Evolutionary conservation across 2,329 filamentous ascomycete genomes (phyloP).

Genomic region (Podosphaera xanthii): DNA sequence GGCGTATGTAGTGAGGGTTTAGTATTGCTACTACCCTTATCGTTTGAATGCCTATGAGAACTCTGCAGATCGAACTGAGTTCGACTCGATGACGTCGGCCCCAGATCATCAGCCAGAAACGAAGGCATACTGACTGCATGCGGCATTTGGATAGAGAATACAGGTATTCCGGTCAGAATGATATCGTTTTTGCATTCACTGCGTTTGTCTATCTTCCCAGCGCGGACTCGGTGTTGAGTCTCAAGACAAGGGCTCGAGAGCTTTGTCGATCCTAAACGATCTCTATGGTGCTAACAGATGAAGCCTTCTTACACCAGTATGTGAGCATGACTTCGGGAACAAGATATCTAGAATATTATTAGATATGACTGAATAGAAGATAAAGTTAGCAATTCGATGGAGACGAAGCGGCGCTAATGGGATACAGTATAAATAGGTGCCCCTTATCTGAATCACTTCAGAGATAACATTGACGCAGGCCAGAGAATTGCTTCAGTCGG

Average conservation of each 20-base stretch:
- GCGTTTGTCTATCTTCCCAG: neutral
- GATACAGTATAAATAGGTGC: too few relatives aligned
- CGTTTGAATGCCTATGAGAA: conserved; percentile 16
- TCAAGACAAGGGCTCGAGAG: neutral
- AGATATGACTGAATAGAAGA: too few relatives aligned
- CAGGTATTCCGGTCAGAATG: conserved; percentile 4
- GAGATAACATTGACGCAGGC: too few relatives aligned
- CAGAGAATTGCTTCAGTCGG: too few relatives aligned
- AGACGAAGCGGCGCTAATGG: too few relatives aligned
- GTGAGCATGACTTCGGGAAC: neutral
- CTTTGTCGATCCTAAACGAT: neutral
- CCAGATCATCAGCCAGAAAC: conserved; percentile 22
- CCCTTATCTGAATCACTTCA: too few relatives aligned
- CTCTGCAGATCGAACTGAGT: conserved; percentile 17
- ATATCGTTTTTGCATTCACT: neutral
- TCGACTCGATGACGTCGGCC: conserved; percentile 12
- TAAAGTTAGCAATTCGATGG: too few relatives aligned
- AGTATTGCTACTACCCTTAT: conserved; percentile 16
- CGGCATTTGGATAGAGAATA: conserved; percentile 17
- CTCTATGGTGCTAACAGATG: neutral
- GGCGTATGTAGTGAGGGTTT: conserved; percentile 9
- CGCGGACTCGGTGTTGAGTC: neutral
- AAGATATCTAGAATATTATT: neutral
- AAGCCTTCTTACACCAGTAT: neutral
- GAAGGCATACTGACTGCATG: conserved; percentile 27